A percentile compares a stretch with the other conserved stretches of the same genome.
These are phyloP conservation scores for Penicillium ucsense DNA, from an alignment of 495 filamentous ascomycete species.

Conservation along the genomic window DNA sequence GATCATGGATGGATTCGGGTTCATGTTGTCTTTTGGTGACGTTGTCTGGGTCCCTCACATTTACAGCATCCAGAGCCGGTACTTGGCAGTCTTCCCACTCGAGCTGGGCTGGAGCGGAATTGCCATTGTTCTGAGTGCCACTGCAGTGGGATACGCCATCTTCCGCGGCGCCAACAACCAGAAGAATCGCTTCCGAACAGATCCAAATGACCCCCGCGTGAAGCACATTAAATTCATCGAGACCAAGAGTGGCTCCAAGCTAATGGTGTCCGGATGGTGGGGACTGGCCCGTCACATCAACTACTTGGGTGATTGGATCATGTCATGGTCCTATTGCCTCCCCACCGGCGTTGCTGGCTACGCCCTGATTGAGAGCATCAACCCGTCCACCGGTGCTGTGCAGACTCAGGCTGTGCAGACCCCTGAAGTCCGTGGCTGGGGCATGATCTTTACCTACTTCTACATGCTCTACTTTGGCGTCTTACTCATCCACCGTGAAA, in stretches of 20 bases:
- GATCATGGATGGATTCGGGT: constrained; percentile 88
- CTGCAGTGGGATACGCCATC: constrained; percentile 67
- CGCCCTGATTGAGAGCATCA: constrained; percentile 39
- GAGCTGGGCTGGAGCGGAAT: constrained; percentile 59
- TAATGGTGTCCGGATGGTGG: constrained; percentile 93
- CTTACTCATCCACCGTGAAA: constrained; percentile 81
- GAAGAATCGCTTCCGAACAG: constrained; percentile 87
- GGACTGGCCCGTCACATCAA: constrained; percentile 88
- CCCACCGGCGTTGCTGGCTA: constrained; percentile 86
- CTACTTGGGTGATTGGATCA: constrained; percentile 94
- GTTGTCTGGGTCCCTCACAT: constrained; percentile 89
- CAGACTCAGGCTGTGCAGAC: constrained; percentile 55
- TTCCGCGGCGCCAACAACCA: constrained; percentile 88
- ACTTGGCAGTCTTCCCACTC: constrained; percentile 74
- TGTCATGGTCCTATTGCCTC: constrained; percentile 85
- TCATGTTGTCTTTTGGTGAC: constrained; percentile 94
- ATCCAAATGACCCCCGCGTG: constrained; percentile 74
- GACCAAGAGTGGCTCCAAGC: constrained; percentile 69
- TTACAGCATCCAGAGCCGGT: constrained; percentile 80
- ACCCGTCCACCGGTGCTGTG: constrained; percentile 41
- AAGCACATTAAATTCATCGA: constrained; percentile 78
- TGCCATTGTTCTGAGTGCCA: constrained; percentile 51
- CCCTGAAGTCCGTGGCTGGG: constrained; percentile 62
- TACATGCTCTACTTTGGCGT: constrained; percentile 90
- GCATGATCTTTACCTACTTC: constrained; percentile 87